Percentiles rank a stretch among this genome's conserved stretches.
phyloP scores from a whole-genome alignment of 2,329 filamentous ascomycete species.

The Fusarium nygamai region DNA sequence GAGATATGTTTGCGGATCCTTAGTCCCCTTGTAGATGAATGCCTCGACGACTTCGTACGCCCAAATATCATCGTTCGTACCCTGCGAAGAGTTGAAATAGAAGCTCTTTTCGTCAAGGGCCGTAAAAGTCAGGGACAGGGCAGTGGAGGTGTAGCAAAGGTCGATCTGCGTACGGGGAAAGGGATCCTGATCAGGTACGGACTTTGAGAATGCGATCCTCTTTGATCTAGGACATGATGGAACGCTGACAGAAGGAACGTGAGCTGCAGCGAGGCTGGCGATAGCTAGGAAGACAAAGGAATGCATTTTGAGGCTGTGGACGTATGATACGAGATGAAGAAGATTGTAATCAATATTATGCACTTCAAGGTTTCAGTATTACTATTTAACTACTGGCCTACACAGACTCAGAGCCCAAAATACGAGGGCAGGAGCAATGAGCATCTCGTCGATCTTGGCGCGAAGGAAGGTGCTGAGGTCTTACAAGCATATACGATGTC shows the following conservation, averaged over 20 bases:
- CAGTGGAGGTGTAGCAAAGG: slow-evolving; percentile 56
- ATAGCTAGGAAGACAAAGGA: not conserved
- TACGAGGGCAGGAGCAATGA: not conserved
- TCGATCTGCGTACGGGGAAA: slow-evolving; percentile 58
- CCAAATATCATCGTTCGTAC: slow-evolving; percentile 59
- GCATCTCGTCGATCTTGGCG: not conserved
- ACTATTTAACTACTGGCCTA: not conserved
- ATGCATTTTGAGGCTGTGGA: slow-evolving; percentile 21
- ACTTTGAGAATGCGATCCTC: slow-evolving; percentile 52
- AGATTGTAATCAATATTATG: not conserved
- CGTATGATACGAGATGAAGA: not conserved
- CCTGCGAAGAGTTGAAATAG: slow-evolving; percentile 55
- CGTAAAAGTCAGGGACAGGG: slow-evolving; percentile 55
- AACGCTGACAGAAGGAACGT: slow-evolving; percentile 47
- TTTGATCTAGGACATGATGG: slow-evolving; percentile 51
- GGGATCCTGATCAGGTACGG: slow-evolving; percentile 52
- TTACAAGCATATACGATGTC: not conserved
- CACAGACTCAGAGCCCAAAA: not conserved
- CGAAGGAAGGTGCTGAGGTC: not conserved
- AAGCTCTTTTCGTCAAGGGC: slow-evolving; percentile 58
- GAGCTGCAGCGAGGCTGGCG: slow-evolving; percentile 9
- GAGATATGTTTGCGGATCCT: slow-evolving; percentile 59
- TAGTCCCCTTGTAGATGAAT: slow-evolving; percentile 57
- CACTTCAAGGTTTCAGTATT: not conserved
- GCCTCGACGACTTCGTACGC: slow-evolving; percentile 62